Base-by-base conservation (phyloP, 305 asterid genomes). In the Fraxinus xanthoxyloides region DNA sequence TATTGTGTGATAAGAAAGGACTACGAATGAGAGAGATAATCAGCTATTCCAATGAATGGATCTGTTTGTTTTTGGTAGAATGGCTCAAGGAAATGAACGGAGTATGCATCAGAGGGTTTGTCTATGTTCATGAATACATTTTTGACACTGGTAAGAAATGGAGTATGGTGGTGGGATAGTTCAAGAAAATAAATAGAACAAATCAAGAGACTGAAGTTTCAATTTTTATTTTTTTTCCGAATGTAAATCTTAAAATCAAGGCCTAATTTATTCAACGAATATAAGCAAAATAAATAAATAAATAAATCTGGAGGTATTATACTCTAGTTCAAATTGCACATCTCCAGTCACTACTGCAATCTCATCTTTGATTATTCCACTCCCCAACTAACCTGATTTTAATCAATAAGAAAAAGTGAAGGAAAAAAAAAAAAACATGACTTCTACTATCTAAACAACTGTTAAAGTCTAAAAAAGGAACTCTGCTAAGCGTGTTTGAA, bases 401-500 rank as follows among this genome's bases (percentile, higher is more conserved):
- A 54, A 5, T 1, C 7, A 54, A 5, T n/a, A n/a, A 21, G 69
- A 59, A 56, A 51, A 54, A 7, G 28, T 21, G 0, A 6, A 56
- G 61, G 0, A 54, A 6, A 35, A 4, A 38, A 38, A 40, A 26
- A 21, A 21, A 7, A 7, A 7, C 67, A 7, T 2, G 13, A 4
- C 13, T 59, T 21, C 69, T 59, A 2, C 15, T 2, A 21, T 7
- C 69, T 59, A 59, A 19, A 59, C 69, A 7, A 59, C 13, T 21
- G 2, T 43, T 12, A 10, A 19, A 3, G 77, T 24, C 77, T 17
- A 74, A 38, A 74, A 6, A 23, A 34, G 30, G 30, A 67, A 32
- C 65, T 82, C 81, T 43, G 32, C 79, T 78, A 90, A 1, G 72
- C 21, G 77, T 78, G 88, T 77, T 76, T 87, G 86, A 85, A 86